Evolutionary conservation across 257 asterid species (phyloP).

Genomic region (Solanum pimpinellifolium): DNA sequence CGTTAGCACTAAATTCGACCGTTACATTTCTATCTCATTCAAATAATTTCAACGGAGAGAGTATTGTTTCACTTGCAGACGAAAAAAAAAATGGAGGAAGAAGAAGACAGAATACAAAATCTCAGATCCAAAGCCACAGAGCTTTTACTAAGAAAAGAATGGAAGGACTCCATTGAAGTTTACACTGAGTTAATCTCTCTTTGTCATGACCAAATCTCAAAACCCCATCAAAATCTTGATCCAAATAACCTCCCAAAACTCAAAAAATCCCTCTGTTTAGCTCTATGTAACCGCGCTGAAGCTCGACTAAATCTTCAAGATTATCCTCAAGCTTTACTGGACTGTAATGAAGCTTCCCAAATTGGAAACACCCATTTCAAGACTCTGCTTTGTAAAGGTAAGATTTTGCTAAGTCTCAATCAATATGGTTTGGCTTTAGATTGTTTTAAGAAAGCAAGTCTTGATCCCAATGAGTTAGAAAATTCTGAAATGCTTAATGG

Average conservation of each 20-base stretch:
- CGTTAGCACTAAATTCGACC: constrained; percentile 18
- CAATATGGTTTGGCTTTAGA: constrained; percentile 36
- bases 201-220: constrained; percentile 27
- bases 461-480: constrained; percentile 35
- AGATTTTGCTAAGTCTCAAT: constrained; percentile 42
- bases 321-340: constrained; percentile 35
- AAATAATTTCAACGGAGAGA: constrained; percentile 4
- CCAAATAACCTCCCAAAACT: constrained; percentile 16
- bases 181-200: constrained; percentile 51
- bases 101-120: constrained; percentile 35
- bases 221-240: constrained; percentile 13
- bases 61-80: not conserved
- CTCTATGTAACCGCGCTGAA: constrained; percentile 72
- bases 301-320: constrained; percentile 37
- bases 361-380: constrained; percentile 63
- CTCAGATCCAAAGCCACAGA: constrained; percentile 81
- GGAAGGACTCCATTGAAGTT: constrained; percentile 32
- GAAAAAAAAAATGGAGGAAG: constrained; percentile 11
- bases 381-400: constrained; percentile 70
- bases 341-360: constrained; percentile 54
- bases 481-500: constrained; percentile 33
- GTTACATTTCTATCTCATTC: constrained; percentile 15
- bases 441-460: constrained; percentile 40
- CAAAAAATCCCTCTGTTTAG: constrained; percentile 45
- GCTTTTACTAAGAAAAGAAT: constrained; percentile 65